phyloP scores from a whole-genome alignment of 805 yeast species.

The Myxozyma monticola region DNA sequence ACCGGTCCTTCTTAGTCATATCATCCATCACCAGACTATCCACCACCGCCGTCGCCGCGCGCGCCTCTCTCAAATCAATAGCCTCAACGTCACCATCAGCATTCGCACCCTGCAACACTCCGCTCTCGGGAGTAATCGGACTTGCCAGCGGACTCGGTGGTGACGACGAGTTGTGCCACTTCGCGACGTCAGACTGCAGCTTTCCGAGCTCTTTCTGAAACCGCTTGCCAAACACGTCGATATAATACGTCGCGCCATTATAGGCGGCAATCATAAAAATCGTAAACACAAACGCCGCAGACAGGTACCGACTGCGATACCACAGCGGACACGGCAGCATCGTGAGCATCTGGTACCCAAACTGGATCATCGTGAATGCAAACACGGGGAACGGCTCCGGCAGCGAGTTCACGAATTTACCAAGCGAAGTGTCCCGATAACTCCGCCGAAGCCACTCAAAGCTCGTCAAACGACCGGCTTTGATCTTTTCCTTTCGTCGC shows the following conservation, averaged over 20 bases:
- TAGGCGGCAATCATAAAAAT: slow-evolving; percentile 81
- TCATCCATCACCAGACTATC: too few relatives aligned
- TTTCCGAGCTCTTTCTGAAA: slow-evolving; percentile 80
- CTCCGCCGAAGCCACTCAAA: slow-evolving; percentile 79
- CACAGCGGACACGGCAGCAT: slow-evolving; percentile 91
- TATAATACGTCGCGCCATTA: slow-evolving; percentile 93
- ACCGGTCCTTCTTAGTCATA: too few relatives aligned
- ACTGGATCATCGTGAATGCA: slow-evolving; percentile 84
- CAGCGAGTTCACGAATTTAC: slow-evolving; percentile 73
- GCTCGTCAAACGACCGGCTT: slow-evolving; percentile 82
- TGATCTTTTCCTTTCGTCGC: slow-evolving; percentile 72
- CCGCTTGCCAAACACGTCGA: slow-evolving; percentile 87
- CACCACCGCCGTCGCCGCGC: too few relatives aligned
- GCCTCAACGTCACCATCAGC: slow-evolving; percentile 14
- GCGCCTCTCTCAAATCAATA: slow-evolving; percentile 7
- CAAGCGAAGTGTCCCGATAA: slow-evolving; percentile 63
- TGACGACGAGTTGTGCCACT: slow-evolving; percentile 33
- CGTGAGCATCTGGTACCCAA: slow-evolving; percentile 77
- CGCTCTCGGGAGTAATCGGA: slow-evolving; percentile 4
- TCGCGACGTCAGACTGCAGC: slow-evolving; percentile 68
- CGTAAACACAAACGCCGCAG: slow-evolving; percentile 63
- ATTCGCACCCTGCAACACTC: neutral
- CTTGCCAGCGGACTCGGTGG: slow-evolving; percentile 23
- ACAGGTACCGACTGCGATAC: slow-evolving; percentile 67
- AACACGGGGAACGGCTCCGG: slow-evolving; percentile 86